Evolutionary conservation across 1,284 basidiomycete genomes (phyloP).

Genomic region (Apiotrichum laibachii): DNA sequence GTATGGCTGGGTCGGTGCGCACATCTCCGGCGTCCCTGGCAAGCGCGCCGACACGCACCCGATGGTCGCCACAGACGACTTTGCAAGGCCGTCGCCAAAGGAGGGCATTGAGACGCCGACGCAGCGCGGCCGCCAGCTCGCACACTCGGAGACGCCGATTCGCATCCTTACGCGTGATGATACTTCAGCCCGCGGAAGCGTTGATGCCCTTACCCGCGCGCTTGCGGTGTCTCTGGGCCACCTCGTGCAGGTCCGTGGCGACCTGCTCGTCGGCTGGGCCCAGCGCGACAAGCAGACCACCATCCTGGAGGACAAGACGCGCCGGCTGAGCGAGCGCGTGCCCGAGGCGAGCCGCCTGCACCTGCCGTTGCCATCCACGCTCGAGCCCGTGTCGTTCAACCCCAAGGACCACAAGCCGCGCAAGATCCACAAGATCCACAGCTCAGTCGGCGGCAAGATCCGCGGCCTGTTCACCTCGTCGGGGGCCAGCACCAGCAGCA

Average conservation of each 20-base stretch:
- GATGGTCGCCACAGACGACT: slow-evolving; percentile 11
- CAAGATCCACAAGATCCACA: slow-evolving; percentile 41
- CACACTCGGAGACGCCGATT: slow-evolving; percentile 22
- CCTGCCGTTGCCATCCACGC: not conserved
- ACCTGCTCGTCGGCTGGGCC: slow-evolving; percentile 40
- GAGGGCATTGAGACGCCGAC: slow-evolving; percentile 19
- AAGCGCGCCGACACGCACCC: slow-evolving; percentile 21
- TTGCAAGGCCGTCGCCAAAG: slow-evolving; percentile 4
- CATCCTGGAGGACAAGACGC: slow-evolving; percentile 31
- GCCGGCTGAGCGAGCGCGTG: slow-evolving; percentile 14
- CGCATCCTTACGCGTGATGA: slow-evolving; percentile 24
- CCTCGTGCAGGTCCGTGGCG: slow-evolving; percentile 30
- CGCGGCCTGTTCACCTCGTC: slow-evolving; percentile 38
- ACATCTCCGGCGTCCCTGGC: slow-evolving; percentile 28
- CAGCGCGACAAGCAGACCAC: slow-evolving; percentile 35
- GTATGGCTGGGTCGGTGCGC: slow-evolving; percentile 44
- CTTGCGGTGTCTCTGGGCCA: slow-evolving; percentile 35
- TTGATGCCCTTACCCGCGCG: slow-evolving; percentile 28
- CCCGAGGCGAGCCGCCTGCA: slow-evolving; percentile 9
- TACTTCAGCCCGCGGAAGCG: slow-evolving; percentile 10
- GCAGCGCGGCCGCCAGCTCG: slow-evolving; percentile 19
- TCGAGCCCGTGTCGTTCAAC: not conserved
- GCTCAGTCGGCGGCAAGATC: slow-evolving; percentile 39
- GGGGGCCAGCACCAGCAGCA: slow-evolving; percentile 16
- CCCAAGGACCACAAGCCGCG: slow-evolving; percentile 23